Percentiles rank a stretch among this genome's conserved stretches.
Evolutionary conservation across 306 rosid species (phyloP).

Genomic region (Trifolium subterraneum): DNA sequence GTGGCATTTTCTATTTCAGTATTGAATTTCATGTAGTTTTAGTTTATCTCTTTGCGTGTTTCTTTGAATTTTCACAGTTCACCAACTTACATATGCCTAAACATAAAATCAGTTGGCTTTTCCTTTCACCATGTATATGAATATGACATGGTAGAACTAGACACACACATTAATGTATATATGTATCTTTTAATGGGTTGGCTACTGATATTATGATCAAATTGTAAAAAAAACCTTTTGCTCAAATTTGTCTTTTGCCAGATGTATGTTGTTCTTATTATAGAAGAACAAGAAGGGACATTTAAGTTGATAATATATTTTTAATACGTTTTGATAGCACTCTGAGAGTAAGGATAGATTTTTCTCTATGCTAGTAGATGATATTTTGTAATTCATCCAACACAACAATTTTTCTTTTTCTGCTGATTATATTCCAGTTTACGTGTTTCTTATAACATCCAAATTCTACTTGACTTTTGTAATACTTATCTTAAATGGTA

Average conservation of each 20-base stretch:
- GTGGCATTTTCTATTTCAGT: neutral
- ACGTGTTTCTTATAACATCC: constrained; percentile 7
- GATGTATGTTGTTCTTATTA: constrained; percentile 1
- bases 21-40: constrained; percentile 5
- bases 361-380: constrained; percentile 13
- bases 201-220: neutral
- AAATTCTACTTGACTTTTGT: neutral
- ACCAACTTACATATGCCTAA: neutral
- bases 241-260: constrained; percentile 3
- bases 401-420: neutral
- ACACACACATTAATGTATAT: constrained; percentile 16
- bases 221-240: neutral
- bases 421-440: neutral
- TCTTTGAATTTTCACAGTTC: constrained; percentile 15
- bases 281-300: neutral
- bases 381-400: neutral
- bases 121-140: constrained; percentile 30
- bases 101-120: neutral
- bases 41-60: constrained; percentile 1
- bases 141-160: constrained; percentile 4
- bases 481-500: constrained; percentile 6
- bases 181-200: neutral
- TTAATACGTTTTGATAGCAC: constrained; percentile 19
- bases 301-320: constrained; percentile 5
- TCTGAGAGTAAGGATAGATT: neutral